Base-by-base conservation (phyloP, 2,329 filamentous ascomycete genomes). In the Hirsutella thompsonii region DNA sequence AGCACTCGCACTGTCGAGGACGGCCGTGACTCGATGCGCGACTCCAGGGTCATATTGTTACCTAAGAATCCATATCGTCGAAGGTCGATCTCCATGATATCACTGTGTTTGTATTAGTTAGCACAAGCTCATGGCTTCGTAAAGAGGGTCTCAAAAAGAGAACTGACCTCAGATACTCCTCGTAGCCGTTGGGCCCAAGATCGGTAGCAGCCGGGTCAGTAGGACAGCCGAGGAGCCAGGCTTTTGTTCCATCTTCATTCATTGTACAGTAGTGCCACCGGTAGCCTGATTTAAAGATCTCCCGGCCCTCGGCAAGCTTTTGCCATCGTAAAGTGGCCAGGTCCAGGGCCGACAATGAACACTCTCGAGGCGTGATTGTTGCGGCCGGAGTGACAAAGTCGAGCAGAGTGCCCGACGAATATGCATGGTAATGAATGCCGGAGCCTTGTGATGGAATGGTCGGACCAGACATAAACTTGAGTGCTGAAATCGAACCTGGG, bases 241-340 rank as follows among this genome's bases (percentile, higher is more conserved):
- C 92, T 57, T 94, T 94, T 6, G 92, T 95, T 5, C 90, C 90
- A 52, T 94, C 86, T 45, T 92, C 81, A 56, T 95, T 93, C 63
- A 95, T 83, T 3, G 88, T 94, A 59, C 92, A 96, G 57, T 98
- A 98, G 59, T 96, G 90, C 92, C 92, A 98, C 44, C 90, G 79
- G 59, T 92, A 96, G n/a, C 83, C 86, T 0, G 79, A 69, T 50
- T 84, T 84, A 63, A 95, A 98, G 28, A 98, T 81, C 56, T 98
- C 92, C 38, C 86, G 83, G 3, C 92, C 92, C 54, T 95, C 90
- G 1, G 90, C 92, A 16, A 98, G 70, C 56, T 89, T 93, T 60
- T 94, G 88, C 92, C 92, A 98, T 37, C 89, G 81, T 38, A 96
- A 65, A 0, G 84, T 82, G 43, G 83, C 82, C 10, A 98, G 69